Evolutionary conservation across 306 rosid genomes (phyloP).

Genomic region (Rosa chinensis): DNA sequence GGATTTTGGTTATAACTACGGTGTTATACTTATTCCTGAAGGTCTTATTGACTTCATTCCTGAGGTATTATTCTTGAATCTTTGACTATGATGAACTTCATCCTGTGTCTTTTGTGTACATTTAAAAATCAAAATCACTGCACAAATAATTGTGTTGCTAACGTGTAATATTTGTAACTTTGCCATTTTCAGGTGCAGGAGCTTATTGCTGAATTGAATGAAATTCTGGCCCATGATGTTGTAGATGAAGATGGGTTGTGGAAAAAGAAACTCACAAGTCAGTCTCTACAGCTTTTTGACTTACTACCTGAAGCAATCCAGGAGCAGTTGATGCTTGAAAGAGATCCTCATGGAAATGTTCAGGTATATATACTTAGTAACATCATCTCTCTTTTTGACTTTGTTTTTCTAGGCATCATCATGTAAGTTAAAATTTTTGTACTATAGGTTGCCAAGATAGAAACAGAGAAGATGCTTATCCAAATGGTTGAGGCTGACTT

Average conservation of each 20-base stretch:
- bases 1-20: conserved; percentile 73
- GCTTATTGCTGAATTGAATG: conserved; percentile 93
- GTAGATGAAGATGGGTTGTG: conserved; percentile 89
- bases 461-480: conserved; percentile 99
- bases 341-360: conserved; percentile 99
- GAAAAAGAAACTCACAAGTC: conserved; percentile 86
- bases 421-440: conserved; percentile 18
- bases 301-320: conserved; percentile 93
- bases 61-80: conserved; percentile 61
- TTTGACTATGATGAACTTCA: conserved; percentile 7
- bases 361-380: conserved; percentile 56
- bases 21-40: conserved; percentile 97
- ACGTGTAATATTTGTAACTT: conserved; percentile 23
- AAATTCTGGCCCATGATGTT: conserved; percentile 74
- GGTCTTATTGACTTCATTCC: conserved; percentile 99
- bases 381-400: conserved; percentile 23
- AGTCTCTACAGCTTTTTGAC: conserved; percentile 83
- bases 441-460: conserved; percentile 92
- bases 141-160: conserved; percentile 3
- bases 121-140: not conserved
- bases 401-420: not conserved
- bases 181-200: conserved; percentile 76
- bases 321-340: conserved; percentile 98
- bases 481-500: conserved; percentile 98
- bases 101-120: not conserved